Conservation (phyloP, 371 early-diverging fungal species). For the Rhizopus microsporus region DNA sequence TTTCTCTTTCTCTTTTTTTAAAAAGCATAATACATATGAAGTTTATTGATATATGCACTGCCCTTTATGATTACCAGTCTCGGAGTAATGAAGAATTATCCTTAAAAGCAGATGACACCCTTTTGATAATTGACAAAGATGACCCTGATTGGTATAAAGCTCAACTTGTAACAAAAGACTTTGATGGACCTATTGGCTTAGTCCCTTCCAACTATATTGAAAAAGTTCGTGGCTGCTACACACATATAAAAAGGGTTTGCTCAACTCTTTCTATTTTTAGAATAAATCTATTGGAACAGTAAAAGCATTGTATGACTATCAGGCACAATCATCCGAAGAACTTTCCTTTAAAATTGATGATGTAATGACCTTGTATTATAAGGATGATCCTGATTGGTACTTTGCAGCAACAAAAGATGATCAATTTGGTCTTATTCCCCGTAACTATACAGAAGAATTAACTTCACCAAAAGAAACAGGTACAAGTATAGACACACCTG, state of each 20-base stretch:
- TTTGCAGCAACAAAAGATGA: slow-evolving; percentile 58
- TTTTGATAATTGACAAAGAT: slow-evolving; percentile 70
- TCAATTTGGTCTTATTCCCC: slow-evolving; percentile 71
- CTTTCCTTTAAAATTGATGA: slow-evolving; percentile 76
- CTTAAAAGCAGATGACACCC: slow-evolving; percentile 72
- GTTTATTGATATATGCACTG: slow-evolving; percentile 43
- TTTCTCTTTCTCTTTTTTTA: background rate
- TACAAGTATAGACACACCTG: slow-evolving; percentile 3
- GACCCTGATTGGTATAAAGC: slow-evolving; percentile 82
- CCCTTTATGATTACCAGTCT: slow-evolving; percentile 81
- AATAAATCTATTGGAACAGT: slow-evolving; percentile 53
- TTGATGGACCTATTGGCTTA: slow-evolving; percentile 65
- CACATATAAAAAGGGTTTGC: background rate
- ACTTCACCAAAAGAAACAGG: background rate
- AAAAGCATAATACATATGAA: slow-evolving; percentile 28
- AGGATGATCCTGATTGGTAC: slow-evolving; percentile 82
- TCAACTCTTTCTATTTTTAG: slow-evolving; percentile 21
- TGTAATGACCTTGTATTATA: slow-evolving; percentile 65
- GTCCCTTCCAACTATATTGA: slow-evolving; percentile 81
- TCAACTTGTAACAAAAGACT: slow-evolving; percentile 57
- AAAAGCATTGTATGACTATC: slow-evolving; percentile 78
- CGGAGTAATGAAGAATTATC: slow-evolving; percentile 83
- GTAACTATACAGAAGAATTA: slow-evolving; percentile 69
- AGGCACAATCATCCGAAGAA: slow-evolving; percentile 76
- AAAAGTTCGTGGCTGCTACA: slow-evolving; percentile 44